phyloP scores from a whole-genome alignment of 345 rosid genomes.

The Nephelium lappaceum region DNA sequence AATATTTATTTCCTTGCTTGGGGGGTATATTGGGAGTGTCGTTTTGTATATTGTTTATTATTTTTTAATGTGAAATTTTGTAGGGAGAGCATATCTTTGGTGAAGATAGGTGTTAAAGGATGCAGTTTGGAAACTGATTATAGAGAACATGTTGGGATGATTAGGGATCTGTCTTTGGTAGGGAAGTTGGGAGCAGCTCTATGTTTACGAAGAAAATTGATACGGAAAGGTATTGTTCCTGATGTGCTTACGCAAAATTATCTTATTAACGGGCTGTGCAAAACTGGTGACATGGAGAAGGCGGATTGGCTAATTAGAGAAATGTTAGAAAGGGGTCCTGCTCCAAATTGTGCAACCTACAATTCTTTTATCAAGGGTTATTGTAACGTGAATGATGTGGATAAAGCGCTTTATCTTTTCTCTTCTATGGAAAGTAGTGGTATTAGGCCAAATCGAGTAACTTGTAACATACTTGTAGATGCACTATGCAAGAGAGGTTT shows the following conservation, averaged over 20 bases:
- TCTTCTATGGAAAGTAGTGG: slow-evolving; percentile 52
- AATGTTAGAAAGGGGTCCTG: slow-evolving; percentile 68
- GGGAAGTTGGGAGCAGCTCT: slow-evolving; percentile 73
- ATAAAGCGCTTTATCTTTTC: slow-evolving; percentile 56
- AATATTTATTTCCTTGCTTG: not conserved
- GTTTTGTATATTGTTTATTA: not conserved
- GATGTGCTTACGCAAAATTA: slow-evolving; percentile 69
- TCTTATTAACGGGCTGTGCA: slow-evolving; percentile 65
- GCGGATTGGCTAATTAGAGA: slow-evolving; percentile 64
- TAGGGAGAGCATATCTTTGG: slow-evolving; percentile 55
- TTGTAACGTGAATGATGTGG: slow-evolving; percentile 52
- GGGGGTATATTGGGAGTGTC: not conserved
- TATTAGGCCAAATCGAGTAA: slow-evolving; percentile 59
- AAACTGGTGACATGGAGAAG: slow-evolving; percentile 45
- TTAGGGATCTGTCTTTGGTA: slow-evolving; percentile 57
- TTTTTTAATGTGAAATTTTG: slow-evolving; percentile 24
- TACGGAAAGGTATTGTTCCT: slow-evolving; percentile 51
- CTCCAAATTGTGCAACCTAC: slow-evolving; percentile 65
- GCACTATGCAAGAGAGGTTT: slow-evolving; percentile 66
- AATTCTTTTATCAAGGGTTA: slow-evolving; percentile 63
- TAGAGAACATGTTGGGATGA: slow-evolving; percentile 28
- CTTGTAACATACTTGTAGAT: slow-evolving; percentile 63
- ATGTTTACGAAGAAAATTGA: slow-evolving; percentile 56
- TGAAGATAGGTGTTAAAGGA: slow-evolving; percentile 24
- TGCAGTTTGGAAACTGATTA: slow-evolving; percentile 30